These are phyloP conservation scores for Amylostereum chailletii DNA, from an alignment of 1,284 basidiomycete genomes.

Conservation along the genomic window DNA sequence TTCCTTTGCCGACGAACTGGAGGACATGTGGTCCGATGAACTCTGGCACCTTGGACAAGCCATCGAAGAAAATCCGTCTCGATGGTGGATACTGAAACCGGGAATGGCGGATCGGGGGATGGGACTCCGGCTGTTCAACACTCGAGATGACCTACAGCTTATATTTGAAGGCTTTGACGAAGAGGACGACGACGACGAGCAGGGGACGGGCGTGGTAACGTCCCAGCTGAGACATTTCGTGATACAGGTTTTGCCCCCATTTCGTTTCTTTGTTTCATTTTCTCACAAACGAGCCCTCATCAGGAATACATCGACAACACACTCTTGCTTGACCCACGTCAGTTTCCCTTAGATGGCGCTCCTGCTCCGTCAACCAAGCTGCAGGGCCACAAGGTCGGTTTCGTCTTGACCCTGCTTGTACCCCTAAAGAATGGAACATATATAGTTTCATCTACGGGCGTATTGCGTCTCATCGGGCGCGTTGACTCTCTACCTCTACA, in stretches of 20 bases:
- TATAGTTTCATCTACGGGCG: slow-evolving; percentile 87
- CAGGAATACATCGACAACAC: slow-evolving; percentile 82
- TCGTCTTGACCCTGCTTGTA: slow-evolving; percentile 6
- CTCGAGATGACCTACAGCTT: slow-evolving; percentile 58
- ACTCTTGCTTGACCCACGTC: slow-evolving; percentile 66
- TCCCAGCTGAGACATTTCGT: slow-evolving; percentile 96
- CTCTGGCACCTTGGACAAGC: slow-evolving; percentile 77
- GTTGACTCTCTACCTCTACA: slow-evolving; percentile 72
- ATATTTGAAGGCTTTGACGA: slow-evolving; percentile 88
- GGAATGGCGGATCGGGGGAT: slow-evolving; percentile 96
- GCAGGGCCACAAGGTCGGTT: slow-evolving; percentile 60
- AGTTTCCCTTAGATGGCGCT: slow-evolving; percentile 25
- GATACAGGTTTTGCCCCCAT: slow-evolving; percentile 63
- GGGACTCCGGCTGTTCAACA: slow-evolving; percentile 89
- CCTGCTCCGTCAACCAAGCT: slow-evolving; percentile 20
- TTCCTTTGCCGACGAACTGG: slow-evolving; percentile 89
- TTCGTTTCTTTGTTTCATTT: slow-evolving; percentile 2
- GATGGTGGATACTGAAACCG: slow-evolving; percentile 94
- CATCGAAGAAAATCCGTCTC: slow-evolving; percentile 40
- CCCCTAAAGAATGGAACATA: slow-evolving; percentile 11
- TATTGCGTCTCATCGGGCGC: slow-evolving; percentile 88
- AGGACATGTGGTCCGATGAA: slow-evolving; percentile 91
- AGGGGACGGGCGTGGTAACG: slow-evolving; percentile 57
- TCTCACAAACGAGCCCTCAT: slow-evolving; percentile 7
- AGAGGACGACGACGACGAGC: slow-evolving; percentile 33